Conservation (phyloP, 495 filamentous ascomycete species). For the Parachaetomium inaequale region DNA sequence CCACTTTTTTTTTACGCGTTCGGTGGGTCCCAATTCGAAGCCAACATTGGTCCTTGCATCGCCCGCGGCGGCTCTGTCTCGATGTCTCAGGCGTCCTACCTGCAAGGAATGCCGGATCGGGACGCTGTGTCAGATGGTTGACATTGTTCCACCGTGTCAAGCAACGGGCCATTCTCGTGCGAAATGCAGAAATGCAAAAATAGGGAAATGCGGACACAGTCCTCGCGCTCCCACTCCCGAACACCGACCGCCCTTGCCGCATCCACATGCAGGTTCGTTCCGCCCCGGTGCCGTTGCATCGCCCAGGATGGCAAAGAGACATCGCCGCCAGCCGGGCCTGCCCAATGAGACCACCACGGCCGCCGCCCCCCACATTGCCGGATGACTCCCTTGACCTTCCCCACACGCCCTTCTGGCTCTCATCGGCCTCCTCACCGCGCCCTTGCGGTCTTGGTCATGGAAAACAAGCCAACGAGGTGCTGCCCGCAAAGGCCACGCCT, state of each 20-base stretch:
- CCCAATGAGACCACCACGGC: slow-evolving; percentile 1
- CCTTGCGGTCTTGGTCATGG: not conserved
- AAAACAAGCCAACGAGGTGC: not conserved
- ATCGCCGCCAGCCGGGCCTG: not conserved
- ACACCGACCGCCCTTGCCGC: not conserved
- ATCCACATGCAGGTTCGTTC: slow-evolving; percentile 11
- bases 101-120: not conserved
- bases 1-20: too few relatives aligned
- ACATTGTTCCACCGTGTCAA: not conserved
- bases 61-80: not conserved
- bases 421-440: not conserved
- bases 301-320: not conserved
- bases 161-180: not conserved
- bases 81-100: not conserved
- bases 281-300: slow-evolving; percentile 12
- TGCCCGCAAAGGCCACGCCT: not conserved
- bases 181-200: not conserved
- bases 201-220: not conserved
- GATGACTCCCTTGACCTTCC: not conserved
- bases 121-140: not conserved
- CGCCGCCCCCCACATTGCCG: not conserved
- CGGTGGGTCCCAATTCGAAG: too few relatives aligned
- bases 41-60: too few relatives aligned
- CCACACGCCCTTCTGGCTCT: not conserved
- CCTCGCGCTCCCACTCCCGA: not conserved